phyloP scores from a whole-genome alignment of 129 eudicot genomes.

The Calendula officinalis region DNA sequence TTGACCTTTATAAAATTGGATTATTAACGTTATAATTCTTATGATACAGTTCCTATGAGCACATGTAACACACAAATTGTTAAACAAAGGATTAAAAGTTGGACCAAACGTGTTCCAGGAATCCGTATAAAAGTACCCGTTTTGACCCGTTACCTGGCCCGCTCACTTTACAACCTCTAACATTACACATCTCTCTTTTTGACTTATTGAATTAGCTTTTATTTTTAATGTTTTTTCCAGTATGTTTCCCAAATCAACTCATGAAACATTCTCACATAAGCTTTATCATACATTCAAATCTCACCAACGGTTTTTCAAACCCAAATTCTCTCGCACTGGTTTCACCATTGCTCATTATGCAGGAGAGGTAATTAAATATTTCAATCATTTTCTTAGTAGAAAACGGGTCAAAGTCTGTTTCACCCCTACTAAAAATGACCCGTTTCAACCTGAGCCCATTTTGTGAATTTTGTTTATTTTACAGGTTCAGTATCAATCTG shows the following conservation, averaged over 20 bases:
- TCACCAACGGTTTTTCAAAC: slow-evolving; percentile 87
- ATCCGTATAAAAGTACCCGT: too few species aligned
- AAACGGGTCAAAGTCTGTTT: background rate
- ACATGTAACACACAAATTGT: too few species aligned
- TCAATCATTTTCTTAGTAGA: background rate
- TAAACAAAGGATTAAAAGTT: too few species aligned
- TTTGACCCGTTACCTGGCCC: background rate
- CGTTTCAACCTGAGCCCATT: background rate
- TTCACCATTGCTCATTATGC: slow-evolving; percentile 96
- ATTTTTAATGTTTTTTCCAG: slow-evolving; percentile 42
- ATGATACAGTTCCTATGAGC: too few species aligned
- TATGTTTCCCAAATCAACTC: slow-evolving; percentile 98
- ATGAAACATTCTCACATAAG: slow-evolving; percentile 93
- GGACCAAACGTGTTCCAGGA: too few species aligned
- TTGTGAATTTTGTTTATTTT: slow-evolving; percentile 21
- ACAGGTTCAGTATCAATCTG: slow-evolving; percentile 91
- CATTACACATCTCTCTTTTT: slow-evolving; percentile 15
- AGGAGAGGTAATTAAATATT: slow-evolving; percentile 65
- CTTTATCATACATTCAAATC: slow-evolving; percentile 83
- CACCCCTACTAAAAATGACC: background rate
- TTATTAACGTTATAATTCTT: too few species aligned
- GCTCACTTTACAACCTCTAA: background rate
- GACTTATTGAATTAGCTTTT: slow-evolving; percentile 7
- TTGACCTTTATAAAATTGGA: too few species aligned
- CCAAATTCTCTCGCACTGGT: slow-evolving; percentile 88